Conservation (phyloP, 2,329 filamentous ascomycete genomes). For the Penicillium sp. region DNA sequence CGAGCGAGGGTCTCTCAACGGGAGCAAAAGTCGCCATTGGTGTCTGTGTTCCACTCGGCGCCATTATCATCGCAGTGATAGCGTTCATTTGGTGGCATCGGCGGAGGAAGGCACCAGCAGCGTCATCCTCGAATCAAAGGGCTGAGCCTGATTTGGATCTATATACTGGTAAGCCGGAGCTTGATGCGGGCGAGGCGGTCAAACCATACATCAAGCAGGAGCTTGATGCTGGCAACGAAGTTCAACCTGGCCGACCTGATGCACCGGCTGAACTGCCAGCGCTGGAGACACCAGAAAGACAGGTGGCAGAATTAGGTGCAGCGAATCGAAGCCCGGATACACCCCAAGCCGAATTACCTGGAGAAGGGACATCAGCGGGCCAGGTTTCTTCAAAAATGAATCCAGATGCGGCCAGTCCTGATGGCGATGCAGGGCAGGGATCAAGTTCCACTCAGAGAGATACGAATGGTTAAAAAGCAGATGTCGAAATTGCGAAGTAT, state of each 20-base stretch:
- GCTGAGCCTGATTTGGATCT: neutral
- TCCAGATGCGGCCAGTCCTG: neutral
- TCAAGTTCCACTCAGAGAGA: neutral
- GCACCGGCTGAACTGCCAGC: constrained; percentile 10
- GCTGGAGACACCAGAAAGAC: neutral
- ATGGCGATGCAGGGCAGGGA: neutral
- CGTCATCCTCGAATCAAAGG: neutral
- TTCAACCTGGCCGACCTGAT: neutral
- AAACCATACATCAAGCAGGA: constrained; percentile 2
- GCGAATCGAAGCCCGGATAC: constrained; percentile 1
- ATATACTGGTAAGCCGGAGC: constrained; percentile 12
- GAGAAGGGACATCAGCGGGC: neutral
- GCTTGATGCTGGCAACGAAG: constrained; percentile 5
- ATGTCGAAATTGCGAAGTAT: neutral
- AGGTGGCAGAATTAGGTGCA: constrained; percentile 1
- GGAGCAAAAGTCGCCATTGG: constrained; percentile 33
- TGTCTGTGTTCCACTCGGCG: constrained; percentile 22
- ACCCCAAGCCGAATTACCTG: constrained; percentile 11
- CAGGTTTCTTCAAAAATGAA: neutral
- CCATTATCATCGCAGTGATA: constrained; percentile 17
- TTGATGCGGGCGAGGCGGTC: constrained; percentile 1
- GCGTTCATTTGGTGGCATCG: constrained; percentile 22
- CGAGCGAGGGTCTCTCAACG: constrained; percentile 23
- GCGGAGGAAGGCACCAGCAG: neutral
- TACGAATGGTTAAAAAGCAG: neutral